Base-by-base conservation (phyloP, 176 grass and related monocot species). In the Aegilops longissima region DNA sequence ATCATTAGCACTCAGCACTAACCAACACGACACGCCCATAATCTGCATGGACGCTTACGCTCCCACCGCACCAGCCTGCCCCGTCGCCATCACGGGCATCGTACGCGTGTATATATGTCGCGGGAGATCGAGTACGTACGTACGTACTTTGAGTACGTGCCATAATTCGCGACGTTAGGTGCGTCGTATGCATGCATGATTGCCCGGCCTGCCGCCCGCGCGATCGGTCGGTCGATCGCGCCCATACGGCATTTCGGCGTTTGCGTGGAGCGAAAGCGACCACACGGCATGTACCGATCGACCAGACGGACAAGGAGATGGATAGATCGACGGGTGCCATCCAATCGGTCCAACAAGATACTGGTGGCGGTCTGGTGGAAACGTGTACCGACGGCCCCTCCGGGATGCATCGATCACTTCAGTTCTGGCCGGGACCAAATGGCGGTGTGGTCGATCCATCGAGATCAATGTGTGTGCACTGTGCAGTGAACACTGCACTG, bases 261-360 rank as follows among this genome's bases (percentile, higher is more conserved):
- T 25, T 40, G 59, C 36, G 74, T n/a, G 38, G 69, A 66, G 3
- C 20, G 85, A 87, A 76, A 91, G 85, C 81, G 66, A 91, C 85
- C 21, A 52, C 2, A 83, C 66, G 73, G 24, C 59, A 18, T 24
- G 56, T 47, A 77, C 61, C 14, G 71, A 65, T 31, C 40, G 82
- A 66, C 2, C 12, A 34, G 82, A 38, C 40, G 18, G 82, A 70
- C 40, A 44, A 61, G 12, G 51, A 73, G 70, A 82, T 16, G 18
- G 34, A 63, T 33, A 30, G 71, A 49, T 54, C 21, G 44, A 52
- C 13, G 35, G 82, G 73, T 2, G 70, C 82, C 12, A 44, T 34
- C 24, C 5, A 42, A 85, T 75, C 71, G 40, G 71, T 74, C 82
- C 68, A 68, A 52, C 67, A 49, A 62, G 47, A 71, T 10, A 49